Conservation (phyloP, 306 rosid genomes). For the Boehmeria nivea region DNA sequence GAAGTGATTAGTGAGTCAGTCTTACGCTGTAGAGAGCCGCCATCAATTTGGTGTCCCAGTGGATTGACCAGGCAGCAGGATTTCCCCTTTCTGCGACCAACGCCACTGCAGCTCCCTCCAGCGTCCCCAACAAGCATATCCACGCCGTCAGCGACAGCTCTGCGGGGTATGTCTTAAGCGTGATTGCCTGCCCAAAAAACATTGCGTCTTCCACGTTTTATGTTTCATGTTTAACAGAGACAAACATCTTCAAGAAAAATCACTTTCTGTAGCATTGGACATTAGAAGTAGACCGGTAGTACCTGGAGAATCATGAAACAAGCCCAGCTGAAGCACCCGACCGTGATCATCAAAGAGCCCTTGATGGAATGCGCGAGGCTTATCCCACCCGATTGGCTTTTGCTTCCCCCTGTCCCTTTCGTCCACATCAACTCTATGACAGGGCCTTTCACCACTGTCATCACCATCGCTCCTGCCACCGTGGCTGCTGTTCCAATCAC, state of each 20-base stretch:
- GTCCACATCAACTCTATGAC: constrained; percentile 43
- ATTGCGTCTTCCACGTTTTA: too few relatives aligned
- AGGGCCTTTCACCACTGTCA: constrained; percentile 83
- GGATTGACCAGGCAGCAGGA: constrained; percentile 51
- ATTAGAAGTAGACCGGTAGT: constrained; percentile 1
- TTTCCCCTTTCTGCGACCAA: constrained; percentile 65
- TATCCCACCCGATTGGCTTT: constrained; percentile 14
- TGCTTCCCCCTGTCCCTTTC: constrained; percentile 7
- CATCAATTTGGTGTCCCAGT: constrained; percentile 49
- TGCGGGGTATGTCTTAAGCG: constrained; percentile 71
- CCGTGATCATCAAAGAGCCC: constrained; percentile 57
- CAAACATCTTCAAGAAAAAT: too few relatives aligned
- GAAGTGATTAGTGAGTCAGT: neutral
- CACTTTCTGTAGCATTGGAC: too few relatives aligned
- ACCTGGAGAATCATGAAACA: constrained; percentile 77
- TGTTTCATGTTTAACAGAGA: too few relatives aligned
- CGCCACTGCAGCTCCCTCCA: constrained; percentile 68
- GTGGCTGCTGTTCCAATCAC: constrained; percentile 73
- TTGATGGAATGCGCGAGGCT: constrained; percentile 45
- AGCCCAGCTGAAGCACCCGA: constrained; percentile 80
- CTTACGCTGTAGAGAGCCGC: constrained; percentile 48
- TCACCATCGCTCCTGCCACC: constrained; percentile 79
- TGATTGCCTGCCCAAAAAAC: constrained; percentile 42
- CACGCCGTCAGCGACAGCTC: constrained; percentile 83
- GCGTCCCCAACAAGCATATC: constrained; percentile 74